These are phyloP conservation scores for Tolypocladium paradoxum DNA, from an alignment of 2,329 filamentous ascomycete species.

Conservation along the genomic window DNA sequence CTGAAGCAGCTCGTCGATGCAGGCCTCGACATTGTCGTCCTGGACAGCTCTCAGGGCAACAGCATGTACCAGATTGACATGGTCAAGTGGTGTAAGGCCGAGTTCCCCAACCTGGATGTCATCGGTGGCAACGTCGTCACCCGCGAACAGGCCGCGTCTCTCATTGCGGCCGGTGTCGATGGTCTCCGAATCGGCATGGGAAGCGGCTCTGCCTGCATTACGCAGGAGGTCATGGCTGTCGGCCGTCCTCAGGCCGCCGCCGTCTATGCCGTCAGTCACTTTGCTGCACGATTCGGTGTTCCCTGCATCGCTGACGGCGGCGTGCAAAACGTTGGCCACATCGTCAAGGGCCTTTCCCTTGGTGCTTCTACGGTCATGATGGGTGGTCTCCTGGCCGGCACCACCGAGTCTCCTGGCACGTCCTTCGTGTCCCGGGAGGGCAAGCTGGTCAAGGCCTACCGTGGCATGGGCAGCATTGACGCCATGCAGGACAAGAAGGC, in stretches of 20 bases:
- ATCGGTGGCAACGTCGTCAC: conserved; percentile 99
- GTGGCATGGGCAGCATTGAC: conserved; percentile 97
- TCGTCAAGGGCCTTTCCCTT: conserved; percentile 93
- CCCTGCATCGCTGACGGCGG: conserved; percentile 97
- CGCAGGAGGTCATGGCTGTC: conserved; percentile 98
- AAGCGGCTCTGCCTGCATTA: conserved; percentile 95
- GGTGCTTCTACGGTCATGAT: conserved; percentile 98
- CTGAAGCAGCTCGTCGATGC: conserved; percentile 85
- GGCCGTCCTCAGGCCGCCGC: conserved; percentile 91
- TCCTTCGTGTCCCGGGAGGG: conserved; percentile 95
- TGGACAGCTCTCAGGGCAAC: conserved; percentile 97
- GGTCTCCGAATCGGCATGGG: conserved; percentile 98
- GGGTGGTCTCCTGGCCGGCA: conserved; percentile 94
- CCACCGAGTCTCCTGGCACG: conserved; percentile 91
- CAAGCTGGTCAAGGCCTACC: conserved; percentile 97
- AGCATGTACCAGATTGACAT: conserved; percentile 98
- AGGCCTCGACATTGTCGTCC: conserved; percentile 86
- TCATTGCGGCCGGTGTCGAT: conserved; percentile 91
- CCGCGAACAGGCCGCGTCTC: conserved; percentile 80
- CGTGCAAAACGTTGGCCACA: conserved; percentile 97
- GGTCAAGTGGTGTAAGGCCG: conserved; percentile 90
- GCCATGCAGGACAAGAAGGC: conserved; percentile 99
- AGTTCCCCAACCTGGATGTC: conserved; percentile 78
- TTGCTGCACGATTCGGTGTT: conserved; percentile 87
- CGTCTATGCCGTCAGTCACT: conserved; percentile 80